Evolutionary conservation across 805 yeast genomes (phyloP).

Genomic region (Candida berthetii): DNA sequence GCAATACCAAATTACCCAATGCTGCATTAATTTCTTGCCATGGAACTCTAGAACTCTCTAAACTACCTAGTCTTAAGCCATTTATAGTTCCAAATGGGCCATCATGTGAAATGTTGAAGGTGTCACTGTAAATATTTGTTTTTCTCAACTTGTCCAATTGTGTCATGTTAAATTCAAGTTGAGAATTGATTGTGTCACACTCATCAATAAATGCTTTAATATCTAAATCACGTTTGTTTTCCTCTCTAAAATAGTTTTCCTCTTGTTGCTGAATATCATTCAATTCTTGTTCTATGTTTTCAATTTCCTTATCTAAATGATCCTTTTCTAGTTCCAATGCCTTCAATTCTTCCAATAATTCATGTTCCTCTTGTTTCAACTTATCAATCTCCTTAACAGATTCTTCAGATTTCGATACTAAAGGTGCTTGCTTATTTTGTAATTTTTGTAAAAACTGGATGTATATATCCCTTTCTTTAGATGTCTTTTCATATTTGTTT

Average conservation of each 20-base stretch:
- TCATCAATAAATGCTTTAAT: constrained; percentile 44
- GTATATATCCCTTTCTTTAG: constrained; percentile 75
- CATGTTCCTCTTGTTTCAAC: constrained; percentile 32
- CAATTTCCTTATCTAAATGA: constrained; percentile 15
- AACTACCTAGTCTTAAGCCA: constrained; percentile 73
- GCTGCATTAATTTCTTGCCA: constrained; percentile 94
- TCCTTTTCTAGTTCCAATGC: constrained; percentile 34
- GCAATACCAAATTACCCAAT: constrained; percentile 72
- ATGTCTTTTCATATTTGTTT: constrained; percentile 62
- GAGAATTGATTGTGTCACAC: constrained; percentile 56
- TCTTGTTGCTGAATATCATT: constrained; percentile 40
- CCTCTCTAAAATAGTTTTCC: constrained; percentile 35
- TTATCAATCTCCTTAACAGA: constrained; percentile 15
- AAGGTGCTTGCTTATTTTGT: constrained; percentile 45
- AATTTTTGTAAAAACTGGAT: constrained; percentile 66
- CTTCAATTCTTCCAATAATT: constrained; percentile 39
- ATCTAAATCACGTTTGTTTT: constrained; percentile 53
- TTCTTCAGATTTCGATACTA: constrained; percentile 17
- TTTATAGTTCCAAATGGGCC: constrained; percentile 86
- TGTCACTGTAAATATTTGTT: constrained; percentile 76
- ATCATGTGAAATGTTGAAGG: constrained; percentile 78
- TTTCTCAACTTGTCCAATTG: constrained; percentile 67
- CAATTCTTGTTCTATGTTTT: constrained; percentile 40
- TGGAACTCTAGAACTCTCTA: constrained; percentile 55
- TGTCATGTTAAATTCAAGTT: constrained; percentile 53